Evolutionary conservation across 352 stramenopile genomes (phyloP), one percentile per base, ranked within the genome.

Genomic region (Saprolegnia diclina): DNA sequence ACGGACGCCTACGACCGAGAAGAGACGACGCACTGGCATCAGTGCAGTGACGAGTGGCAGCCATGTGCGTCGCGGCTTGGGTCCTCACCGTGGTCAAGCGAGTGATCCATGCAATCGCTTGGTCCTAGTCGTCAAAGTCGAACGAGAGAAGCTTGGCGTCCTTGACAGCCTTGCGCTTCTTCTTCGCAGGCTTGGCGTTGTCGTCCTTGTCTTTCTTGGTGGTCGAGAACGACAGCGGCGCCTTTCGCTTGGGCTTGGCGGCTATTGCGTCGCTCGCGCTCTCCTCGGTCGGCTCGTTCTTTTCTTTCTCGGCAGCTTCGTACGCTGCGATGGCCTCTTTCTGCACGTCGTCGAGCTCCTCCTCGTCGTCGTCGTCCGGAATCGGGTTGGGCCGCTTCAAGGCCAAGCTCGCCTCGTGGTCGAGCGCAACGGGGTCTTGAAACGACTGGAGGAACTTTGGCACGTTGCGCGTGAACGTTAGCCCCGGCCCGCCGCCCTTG

Each of bases 371-470:
- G n/a, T 75, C 71, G 26, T 82, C 82, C 5, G 75, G 75, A 0
- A 72, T 69, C 9, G 72, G 65, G 42, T 78, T 79, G 2, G 79
- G 72, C 32, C 82, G 64, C 42, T 69, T 69, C 22, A 76, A 65
- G 16, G 75, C 76, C 53, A 94, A 91, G 67, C 91, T 94, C 62
- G 84, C 82, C 42, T 87, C 63, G 26, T 69, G 63, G 53, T 69
- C 74, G 45, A 94, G 85, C 24, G 42, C 76, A 24, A 79, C 79
- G 40, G 77, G 74, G 35, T 81, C 75, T 64, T 91, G 81, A 66
- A 81, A 94, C 50, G 90, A 85, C 48, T 86, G 86, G 54, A 94
- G 71, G 65, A 94, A 94, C 67, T 91, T 92, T 42, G 86, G 86
- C 61, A 94, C 88, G 66, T 92, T 83, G 5, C 84, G 83, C 37